Evolutionary conservation across 2,329 filamentous ascomycete species (phyloP), one percentile per base, ranked within the genome.

Genomic region (Elsinoe ampelina): DNA sequence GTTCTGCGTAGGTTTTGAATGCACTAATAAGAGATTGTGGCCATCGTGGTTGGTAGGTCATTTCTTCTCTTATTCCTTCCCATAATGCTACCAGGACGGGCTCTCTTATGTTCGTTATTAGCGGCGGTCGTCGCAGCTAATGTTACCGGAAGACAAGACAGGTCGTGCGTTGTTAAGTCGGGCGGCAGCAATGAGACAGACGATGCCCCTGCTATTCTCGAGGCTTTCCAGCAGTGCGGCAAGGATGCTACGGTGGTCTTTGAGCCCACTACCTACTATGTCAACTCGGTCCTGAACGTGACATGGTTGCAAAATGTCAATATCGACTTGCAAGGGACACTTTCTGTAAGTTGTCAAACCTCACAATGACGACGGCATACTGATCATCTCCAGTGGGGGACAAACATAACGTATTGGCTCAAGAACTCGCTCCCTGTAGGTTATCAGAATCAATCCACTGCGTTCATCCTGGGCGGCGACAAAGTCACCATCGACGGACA

Each of bases 391-490:
- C 42, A 47, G 42, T 47, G 42, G 42, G 42, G 42, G n/a, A 70
- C 67, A 0, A 62, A 73, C 51, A 74, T 80, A 7, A 59, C 68
- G 5, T 81, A 80, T 65, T 81, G 78, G 78, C 71, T 78, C 1
- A 70, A 70, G 8, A 69, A 77, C 36, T 78, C 76, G 5, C 71
- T 80, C 59, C 71, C 74, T 0, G 70, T 81, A 6, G 76, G 74
- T 3, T 81, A 78, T 62, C 78, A 82, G 64, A 80, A 81, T 60
- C 78, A 80, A 59, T 76, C 73, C 12, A 77, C 76, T 0, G 78
- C 77, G 1, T 81, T 77, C 75, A 67, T 76, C 54, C 73, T 82
- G 60, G 79, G 80, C 13, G 81, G 81, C 4, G 67, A 76, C 11
- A 73, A 75, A 32, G 68, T 84, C 20, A 65, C 68, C 8, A 73